These are phyloP conservation scores for Colletotrichum sublineola DNA, from an alignment of 2,329 filamentous ascomycete species.

Conservation along the genomic window DNA sequence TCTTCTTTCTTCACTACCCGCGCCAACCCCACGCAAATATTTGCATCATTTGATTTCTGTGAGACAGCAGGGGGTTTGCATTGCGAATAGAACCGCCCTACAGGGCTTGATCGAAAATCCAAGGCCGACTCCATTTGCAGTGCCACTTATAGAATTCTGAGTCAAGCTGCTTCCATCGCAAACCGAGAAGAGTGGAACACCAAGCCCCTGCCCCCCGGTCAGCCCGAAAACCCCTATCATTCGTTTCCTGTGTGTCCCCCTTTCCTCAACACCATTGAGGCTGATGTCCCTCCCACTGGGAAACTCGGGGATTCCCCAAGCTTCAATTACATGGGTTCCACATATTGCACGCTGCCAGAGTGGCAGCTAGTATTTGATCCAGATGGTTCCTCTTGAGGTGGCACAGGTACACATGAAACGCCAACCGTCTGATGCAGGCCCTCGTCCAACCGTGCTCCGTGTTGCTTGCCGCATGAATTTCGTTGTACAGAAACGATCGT, in stretches of 20 bases:
- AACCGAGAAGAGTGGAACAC: slow-evolving; percentile 22
- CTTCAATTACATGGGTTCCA: slow-evolving; percentile 22
- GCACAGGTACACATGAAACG: slow-evolving; percentile 29
- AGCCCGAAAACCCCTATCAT: slow-evolving; percentile 30
- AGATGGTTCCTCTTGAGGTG: too few relatives aligned
- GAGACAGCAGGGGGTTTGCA: too few relatives aligned
- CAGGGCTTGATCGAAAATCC: background rate
- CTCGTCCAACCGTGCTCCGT: slow-evolving; percentile 35
- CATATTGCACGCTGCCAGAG: slow-evolving; percentile 4
- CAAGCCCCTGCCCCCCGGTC: slow-evolving; percentile 21
- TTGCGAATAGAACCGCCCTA: background rate
- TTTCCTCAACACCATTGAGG: background rate
- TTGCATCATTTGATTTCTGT: background rate
- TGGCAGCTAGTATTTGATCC: background rate
- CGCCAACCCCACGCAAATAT: background rate
- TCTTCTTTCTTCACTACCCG: background rate
- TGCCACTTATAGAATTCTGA: background rate
- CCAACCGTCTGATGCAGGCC: slow-evolving; percentile 39
- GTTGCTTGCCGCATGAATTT: slow-evolving; percentile 38
- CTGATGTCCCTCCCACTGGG: background rate
- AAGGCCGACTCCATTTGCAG: slow-evolving; percentile 20
- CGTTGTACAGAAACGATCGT: slow-evolving; percentile 37
- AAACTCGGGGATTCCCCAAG: background rate
- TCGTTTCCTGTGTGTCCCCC: slow-evolving; percentile 10
- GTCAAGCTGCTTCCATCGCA: slow-evolving; percentile 23